phyloP scores from a whole-genome alignment of 352 stramenopile genomes.

The Globisporangium apiculatum region DNA sequence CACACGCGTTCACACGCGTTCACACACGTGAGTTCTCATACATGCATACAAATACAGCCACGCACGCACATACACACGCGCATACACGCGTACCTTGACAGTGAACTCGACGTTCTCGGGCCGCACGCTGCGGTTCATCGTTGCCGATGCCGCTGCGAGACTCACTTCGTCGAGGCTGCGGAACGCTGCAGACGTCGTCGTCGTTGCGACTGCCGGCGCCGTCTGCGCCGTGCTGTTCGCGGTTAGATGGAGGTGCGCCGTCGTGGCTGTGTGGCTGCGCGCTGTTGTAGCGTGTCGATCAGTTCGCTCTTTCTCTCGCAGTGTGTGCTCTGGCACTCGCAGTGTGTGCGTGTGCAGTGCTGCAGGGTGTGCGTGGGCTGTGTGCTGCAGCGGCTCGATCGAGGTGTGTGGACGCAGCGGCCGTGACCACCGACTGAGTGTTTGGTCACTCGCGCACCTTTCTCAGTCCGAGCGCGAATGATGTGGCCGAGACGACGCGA shows the following conservation, averaged over 20 bases:
- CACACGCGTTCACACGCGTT: neutral
- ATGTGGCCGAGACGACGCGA: too few species aligned
- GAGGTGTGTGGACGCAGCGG: too few species aligned
- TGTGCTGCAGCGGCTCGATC: neutral
- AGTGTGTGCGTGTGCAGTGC: too few species aligned
- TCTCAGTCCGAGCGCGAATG: too few species aligned
- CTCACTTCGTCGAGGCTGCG: slow-evolving; percentile 13
- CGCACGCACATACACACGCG: neutral
- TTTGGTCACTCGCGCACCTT: too few species aligned
- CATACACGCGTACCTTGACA: slow-evolving; percentile 65
- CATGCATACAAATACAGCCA: slow-evolving; percentile 23
- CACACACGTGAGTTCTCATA: neutral
- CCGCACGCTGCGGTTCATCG: slow-evolving; percentile 75
- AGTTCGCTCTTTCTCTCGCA: neutral
- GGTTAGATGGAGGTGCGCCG: slow-evolving; percentile 12
- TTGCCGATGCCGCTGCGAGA: slow-evolving; percentile 2
- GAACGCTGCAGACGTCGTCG: slow-evolving; percentile 3
- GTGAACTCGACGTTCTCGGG: slow-evolving; percentile 96
- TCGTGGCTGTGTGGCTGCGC: neutral
- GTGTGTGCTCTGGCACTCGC: too few species aligned
- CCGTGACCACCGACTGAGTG: too few species aligned
- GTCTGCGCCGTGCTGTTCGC: slow-evolving; percentile 5
- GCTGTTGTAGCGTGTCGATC: neutral
- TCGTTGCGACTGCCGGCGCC: neutral
- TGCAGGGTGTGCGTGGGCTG: too few species aligned